Conservation (phyloP, 202 grass and related monocot species). For the Setaria viridis region DNA sequence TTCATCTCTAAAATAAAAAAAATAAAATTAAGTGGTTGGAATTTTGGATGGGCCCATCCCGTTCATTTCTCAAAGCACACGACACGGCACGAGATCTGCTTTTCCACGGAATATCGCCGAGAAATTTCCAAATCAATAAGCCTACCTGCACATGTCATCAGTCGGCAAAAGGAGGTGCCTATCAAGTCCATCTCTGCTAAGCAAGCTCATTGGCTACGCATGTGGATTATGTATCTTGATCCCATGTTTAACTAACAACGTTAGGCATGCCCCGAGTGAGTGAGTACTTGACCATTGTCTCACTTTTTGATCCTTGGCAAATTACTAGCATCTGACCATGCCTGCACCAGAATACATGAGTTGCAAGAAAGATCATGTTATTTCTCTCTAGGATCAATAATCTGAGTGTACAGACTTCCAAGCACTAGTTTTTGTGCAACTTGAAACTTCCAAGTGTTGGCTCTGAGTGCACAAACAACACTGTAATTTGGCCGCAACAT, state of each 20-base stretch:
- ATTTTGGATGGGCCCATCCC: no score
- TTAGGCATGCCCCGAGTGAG: neutral
- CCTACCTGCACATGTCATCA: conserved; percentile 41
- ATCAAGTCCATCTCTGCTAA: conserved; percentile 6
- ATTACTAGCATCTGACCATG: neutral
- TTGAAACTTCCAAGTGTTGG: neutral
- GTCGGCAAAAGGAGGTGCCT: conserved; percentile 1
- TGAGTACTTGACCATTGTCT: neutral
- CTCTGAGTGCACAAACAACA: no score
- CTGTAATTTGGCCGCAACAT: no score
- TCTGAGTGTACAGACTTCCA: neutral
- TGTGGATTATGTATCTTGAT: neutral
- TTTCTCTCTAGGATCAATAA: neutral
- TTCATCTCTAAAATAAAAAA: no score
- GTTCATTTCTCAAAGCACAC: no score
- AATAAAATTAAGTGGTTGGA: no score
- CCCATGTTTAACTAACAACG: neutral
- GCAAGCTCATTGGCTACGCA: neutral
- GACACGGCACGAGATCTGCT: no score
- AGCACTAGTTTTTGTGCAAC: neutral
- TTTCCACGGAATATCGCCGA: no score
- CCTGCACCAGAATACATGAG: neutral
- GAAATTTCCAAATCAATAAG: neutral
- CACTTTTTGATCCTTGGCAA: neutral
- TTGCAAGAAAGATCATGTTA: neutral